phyloP scores from a whole-genome alignment of 495 filamentous ascomycete genomes.

The Tuber microsphaerosporum region DNA sequence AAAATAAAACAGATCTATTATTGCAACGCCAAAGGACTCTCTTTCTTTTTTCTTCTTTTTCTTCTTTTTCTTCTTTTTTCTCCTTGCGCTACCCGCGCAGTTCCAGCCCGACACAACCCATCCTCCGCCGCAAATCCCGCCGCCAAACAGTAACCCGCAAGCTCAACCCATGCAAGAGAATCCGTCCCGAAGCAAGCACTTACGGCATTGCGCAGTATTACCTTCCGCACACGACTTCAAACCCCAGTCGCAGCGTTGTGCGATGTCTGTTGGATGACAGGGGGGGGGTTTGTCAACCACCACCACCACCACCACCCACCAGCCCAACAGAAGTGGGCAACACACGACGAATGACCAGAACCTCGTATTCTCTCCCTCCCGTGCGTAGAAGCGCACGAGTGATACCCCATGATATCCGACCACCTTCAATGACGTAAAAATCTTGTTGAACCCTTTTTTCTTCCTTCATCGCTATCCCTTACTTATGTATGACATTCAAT shows the following conservation, averaged over 20 bases:
- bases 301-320: too few species aligned
- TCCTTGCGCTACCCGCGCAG: neutral
- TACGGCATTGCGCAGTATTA: neutral
- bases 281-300: too few species aligned
- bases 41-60: too few species aligned
- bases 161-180: neutral
- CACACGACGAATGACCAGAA: neutral
- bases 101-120: neutral
- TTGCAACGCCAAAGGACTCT: neutral
- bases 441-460: neutral
- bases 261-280: too few species aligned
- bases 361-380: neutral
- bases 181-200: neutral
- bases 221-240: neutral
- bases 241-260: too few species aligned
- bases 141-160: neutral
- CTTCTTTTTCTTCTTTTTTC: neutral
- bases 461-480: neutral
- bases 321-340: neutral
- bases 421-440: neutral
- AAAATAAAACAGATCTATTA: neutral
- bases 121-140: neutral
- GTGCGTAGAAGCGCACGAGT: neutral
- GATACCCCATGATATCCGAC: neutral
- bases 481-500: neutral